phyloP scores from a whole-genome alignment of 179 eudicot species.

The Spinacia oleracea region DNA sequence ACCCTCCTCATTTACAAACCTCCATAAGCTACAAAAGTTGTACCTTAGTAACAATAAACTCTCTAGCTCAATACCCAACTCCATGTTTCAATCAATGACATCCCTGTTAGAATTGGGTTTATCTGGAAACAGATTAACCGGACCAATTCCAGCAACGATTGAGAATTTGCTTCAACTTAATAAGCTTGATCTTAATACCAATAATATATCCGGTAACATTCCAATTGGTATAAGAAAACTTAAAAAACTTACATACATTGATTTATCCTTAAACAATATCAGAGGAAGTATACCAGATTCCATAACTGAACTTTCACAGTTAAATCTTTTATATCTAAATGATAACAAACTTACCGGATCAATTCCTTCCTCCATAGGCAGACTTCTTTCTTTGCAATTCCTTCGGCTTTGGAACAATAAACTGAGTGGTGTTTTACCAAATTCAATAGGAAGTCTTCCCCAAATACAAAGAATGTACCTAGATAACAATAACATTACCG shows the following conservation, averaged over 20 bases:
- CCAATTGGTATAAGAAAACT: constrained; percentile 57
- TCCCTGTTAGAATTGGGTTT: constrained; percentile 30
- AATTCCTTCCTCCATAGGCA: constrained; percentile 53
- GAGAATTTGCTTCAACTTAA: constrained; percentile 40
- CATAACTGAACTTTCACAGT: constrained; percentile 46
- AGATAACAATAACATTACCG: constrained; percentile 55
- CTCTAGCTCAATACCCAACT: constrained; percentile 43
- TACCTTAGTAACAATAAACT: constrained; percentile 51
- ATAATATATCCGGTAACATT: constrained; percentile 45
- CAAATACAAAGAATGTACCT: constrained; percentile 51
- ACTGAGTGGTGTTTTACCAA: constrained; percentile 54
- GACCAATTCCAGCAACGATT: constrained; percentile 53
- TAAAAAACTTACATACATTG: constrained; percentile 37
- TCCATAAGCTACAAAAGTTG: constrained; percentile 38
- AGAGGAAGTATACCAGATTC: constrained; percentile 54
- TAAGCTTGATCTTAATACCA: constrained; percentile 57
- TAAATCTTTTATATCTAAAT: constrained; percentile 43
- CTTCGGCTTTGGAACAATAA: constrained; percentile 43
- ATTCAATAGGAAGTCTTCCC: constrained; percentile 52
- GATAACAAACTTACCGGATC: constrained; percentile 48
- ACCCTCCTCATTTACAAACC: constrained; percentile 48
- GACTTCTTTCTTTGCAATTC: constrained; percentile 48
- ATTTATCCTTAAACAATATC: constrained; percentile 59
- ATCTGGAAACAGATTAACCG: constrained; percentile 38
- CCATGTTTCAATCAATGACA: constrained; percentile 36